Evolutionary conservation across 1,139 yeast species (phyloP).

Genomic region (Hansenula lynferdii): DNA sequence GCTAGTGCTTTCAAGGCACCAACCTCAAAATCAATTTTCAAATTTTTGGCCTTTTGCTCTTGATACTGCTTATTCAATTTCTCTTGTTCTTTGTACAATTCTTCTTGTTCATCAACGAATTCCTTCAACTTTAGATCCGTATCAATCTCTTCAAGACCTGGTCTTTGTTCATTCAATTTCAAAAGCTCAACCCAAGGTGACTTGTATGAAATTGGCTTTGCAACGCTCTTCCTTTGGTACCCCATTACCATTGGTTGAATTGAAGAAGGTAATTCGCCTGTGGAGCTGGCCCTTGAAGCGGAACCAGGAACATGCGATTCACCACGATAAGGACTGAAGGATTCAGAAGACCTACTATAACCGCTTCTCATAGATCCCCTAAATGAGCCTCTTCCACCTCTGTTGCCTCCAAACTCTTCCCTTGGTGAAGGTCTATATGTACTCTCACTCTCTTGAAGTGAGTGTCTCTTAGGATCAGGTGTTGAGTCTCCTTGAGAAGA

Average conservation of each 20-base stretch:
- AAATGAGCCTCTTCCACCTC: slow-evolving; percentile 1
- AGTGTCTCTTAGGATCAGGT: not conserved
- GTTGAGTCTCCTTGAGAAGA: not conserved
- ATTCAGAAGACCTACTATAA: not conserved
- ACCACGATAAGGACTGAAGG: slow-evolving; percentile 1
- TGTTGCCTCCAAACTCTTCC: slow-evolving; percentile 2
- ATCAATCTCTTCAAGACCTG: not conserved
- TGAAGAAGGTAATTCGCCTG: not conserved
- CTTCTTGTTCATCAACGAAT: slow-evolving; percentile 10
- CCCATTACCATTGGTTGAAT: not conserved
- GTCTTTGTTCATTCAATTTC: slow-evolving; percentile 4
- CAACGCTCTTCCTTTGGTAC: not conserved
- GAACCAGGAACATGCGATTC: not conserved
- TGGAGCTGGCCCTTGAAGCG: not conserved
- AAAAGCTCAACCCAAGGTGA: slow-evolving; percentile 13
- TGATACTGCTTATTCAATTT: slow-evolving; percentile 5
- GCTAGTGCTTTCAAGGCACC: slow-evolving; percentile 4
- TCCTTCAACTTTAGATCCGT: slow-evolving; percentile 4
- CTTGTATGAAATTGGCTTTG: not conserved
- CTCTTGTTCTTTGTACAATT: slow-evolving; percentile 3
- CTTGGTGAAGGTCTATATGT: not conserved
- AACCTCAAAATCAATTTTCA: slow-evolving; percentile 8
- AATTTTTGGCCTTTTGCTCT: slow-evolving; percentile 5
- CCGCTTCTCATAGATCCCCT: slow-evolving; percentile 1
- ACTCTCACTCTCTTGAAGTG: not conserved